Percentiles rank a stretch among this genome's conserved stretches.
These are phyloP conservation scores for Pezicula radicicola DNA, from an alignment of 2,329 filamentous ascomycete species.

Conservation along the genomic window DNA sequence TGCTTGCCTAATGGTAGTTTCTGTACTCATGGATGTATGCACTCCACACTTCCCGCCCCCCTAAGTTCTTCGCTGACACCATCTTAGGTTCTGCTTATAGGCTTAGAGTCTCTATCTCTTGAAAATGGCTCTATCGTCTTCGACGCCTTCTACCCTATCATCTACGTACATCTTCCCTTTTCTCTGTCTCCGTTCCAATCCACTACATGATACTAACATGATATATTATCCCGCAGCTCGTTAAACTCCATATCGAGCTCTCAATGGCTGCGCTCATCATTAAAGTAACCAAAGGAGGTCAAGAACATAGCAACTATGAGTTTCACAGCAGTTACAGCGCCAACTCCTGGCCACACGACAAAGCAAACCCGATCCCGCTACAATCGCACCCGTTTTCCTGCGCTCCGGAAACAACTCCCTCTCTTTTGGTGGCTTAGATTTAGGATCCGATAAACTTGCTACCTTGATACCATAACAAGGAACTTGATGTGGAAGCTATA, in stretches of 20 bases:
- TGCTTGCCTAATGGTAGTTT: slow-evolving; percentile 33
- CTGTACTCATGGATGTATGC: slow-evolving; percentile 34
- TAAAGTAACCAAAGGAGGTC: background rate
- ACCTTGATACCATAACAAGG: too few relatives aligned
- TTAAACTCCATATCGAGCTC: slow-evolving; percentile 38
- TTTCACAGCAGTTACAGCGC: too few relatives aligned
- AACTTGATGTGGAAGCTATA: too few relatives aligned
- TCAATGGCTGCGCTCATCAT: slow-evolving; percentile 34
- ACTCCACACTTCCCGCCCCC: background rate
- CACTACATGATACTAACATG: slow-evolving; percentile 29
- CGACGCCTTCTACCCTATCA: slow-evolving; percentile 28
- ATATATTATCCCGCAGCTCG: slow-evolving; percentile 35
- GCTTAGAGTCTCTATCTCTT: background rate
- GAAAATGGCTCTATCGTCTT: slow-evolving; percentile 35
- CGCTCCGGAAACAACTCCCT: too few relatives aligned
- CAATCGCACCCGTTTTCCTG: too few relatives aligned
- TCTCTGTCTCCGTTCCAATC: slow-evolving; percentile 32
- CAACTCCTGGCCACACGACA: too few relatives aligned
- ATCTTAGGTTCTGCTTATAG: background rate
- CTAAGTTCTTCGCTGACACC: too few relatives aligned
- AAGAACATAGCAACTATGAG: too few relatives aligned
- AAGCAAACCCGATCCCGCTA: too few relatives aligned
- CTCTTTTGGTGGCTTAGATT: too few relatives aligned
- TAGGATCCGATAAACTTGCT: too few relatives aligned
- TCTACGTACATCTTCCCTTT: slow-evolving; percentile 26